Percentiles rank a stretch among this genome's conserved stretches.
Conservation (phyloP, 176 grass and related monocot genomes). For the Poa annua region DNA sequence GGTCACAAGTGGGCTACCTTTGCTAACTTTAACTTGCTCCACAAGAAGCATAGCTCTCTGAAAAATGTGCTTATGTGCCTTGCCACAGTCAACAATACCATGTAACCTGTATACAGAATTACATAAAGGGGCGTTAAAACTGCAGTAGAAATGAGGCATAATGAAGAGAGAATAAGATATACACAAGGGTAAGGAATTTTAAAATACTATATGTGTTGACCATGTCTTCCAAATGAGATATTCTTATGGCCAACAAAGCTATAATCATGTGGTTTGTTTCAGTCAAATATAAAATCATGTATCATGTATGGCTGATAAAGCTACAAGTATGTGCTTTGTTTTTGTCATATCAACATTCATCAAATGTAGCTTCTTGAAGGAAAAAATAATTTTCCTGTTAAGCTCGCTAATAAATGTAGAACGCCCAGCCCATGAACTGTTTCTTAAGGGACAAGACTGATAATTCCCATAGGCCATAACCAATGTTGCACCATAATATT, state of each 20-base stretch:
- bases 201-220: slow-evolving; percentile 4
- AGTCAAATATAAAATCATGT: slow-evolving; percentile 5
- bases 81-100: slow-evolving; percentile 91
- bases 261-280: neutral
- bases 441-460: neutral
- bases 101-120: slow-evolving; percentile 52
- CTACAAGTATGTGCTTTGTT: slow-evolving; percentile 2
- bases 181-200: slow-evolving; percentile 3
- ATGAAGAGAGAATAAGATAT: neutral
- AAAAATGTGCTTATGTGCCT: slow-evolving; percentile 72
- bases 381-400: slow-evolving; percentile 7
- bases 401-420: slow-evolving; percentile 17
- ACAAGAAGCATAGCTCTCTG: slow-evolving; percentile 88
- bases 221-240: slow-evolving; percentile 1
- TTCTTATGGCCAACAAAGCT: slow-evolving; percentile 17
- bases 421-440: neutral
- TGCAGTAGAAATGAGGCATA: slow-evolving; percentile 22
- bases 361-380: neutral
- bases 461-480: neutral
- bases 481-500: slow-evolving; percentile 1
- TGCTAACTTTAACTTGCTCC: slow-evolving; percentile 94
- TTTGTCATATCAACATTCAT: slow-evolving; percentile 2
- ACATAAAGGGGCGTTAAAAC: neutral
- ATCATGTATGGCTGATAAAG: neutral
- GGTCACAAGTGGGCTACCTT: slow-evolving; percentile 90